phyloP scores from a whole-genome alignment of 1,284 basidiomycete species.

The Peniophora sp. region DNA sequence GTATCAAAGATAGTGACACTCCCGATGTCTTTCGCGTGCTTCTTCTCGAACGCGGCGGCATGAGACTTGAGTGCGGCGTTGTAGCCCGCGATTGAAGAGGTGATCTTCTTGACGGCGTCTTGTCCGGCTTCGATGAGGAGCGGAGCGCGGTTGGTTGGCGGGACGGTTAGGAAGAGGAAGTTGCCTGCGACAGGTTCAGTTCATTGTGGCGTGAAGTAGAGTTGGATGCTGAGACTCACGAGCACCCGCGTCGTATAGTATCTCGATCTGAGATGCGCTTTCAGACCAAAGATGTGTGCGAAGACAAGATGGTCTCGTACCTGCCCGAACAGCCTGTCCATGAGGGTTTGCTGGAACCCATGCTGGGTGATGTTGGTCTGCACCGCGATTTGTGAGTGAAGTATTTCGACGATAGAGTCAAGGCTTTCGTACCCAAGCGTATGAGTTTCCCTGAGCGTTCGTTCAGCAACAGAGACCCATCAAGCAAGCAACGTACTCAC shows the following conservation, averaged over 20 bases:
- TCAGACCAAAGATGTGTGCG: neutral
- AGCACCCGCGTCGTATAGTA: constrained; percentile 44
- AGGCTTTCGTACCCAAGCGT: constrained; percentile 34
- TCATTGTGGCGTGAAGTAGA: too few species aligned
- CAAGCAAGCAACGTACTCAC: constrained; percentile 23
- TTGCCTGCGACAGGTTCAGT: constrained; percentile 14
- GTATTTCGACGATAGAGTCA: neutral
- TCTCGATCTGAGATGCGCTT: constrained; percentile 35
- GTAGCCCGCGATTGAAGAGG: constrained; percentile 37
- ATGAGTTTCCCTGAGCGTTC: constrained; percentile 38
- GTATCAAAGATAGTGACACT: constrained; percentile 46
- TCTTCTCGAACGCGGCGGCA: constrained; percentile 31
- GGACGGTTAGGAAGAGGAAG: constrained; percentile 63
- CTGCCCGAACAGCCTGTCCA: constrained; percentile 50
- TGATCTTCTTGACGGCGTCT: constrained; percentile 27
- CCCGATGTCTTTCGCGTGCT: constrained; percentile 32
- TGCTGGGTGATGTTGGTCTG: constrained; percentile 49
- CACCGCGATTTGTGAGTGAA: constrained; percentile 4
- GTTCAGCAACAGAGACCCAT: neutral
- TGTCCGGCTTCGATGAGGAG: constrained; percentile 43
- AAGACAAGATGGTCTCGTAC: constrained; percentile 18
- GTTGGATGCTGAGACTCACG: constrained; percentile 17
- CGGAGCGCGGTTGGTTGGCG: constrained; percentile 53
- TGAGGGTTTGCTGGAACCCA: constrained; percentile 42
- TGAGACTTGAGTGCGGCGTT: constrained; percentile 37